Percentiles rank a stretch among this genome's conserved stretches.
Conservation (phyloP, 176 grass and related monocot genomes). For the Lolium perenne region DNA sequence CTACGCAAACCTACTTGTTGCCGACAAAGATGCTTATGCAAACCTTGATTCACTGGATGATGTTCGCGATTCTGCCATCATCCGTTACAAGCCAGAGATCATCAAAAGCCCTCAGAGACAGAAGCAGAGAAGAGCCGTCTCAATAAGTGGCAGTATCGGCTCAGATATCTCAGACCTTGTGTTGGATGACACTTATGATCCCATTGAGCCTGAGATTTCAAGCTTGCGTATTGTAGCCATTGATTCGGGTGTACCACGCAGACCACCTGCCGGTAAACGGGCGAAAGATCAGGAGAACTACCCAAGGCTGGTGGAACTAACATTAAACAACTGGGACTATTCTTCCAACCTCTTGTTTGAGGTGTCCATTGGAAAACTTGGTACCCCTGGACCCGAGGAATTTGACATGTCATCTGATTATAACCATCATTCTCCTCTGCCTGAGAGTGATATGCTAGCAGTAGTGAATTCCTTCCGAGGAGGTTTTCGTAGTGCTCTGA, state of each 20-base stretch:
- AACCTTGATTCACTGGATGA: conserved; percentile 71
- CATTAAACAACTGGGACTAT: conserved; percentile 77
- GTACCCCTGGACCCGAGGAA: conserved; percentile 60
- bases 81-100: conserved; percentile 63
- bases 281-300: conserved; percentile 88
- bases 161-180: conserved; percentile 52
- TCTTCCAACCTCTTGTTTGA: conserved; percentile 87
- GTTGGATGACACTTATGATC: conserved; percentile 45
- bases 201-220: conserved; percentile 41
- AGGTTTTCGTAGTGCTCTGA: conserved; percentile 81
- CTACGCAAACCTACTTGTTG: conserved; percentile 82
- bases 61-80: conserved; percentile 56
- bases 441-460: conserved; percentile 59
- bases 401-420: conserved; percentile 48
- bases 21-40: conserved; percentile 61
- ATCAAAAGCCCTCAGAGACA: conserved; percentile 55
- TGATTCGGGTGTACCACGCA: conserved; percentile 85
- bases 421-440: conserved; percentile 50
- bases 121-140: conserved; percentile 73
- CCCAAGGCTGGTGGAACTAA: conserved; percentile 82
- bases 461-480: conserved; percentile 74
- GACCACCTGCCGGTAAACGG: conserved; percentile 81
- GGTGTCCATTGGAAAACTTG: conserved; percentile 80
- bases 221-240: conserved; percentile 83
- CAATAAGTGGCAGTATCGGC: conserved; percentile 71